Evolutionary conservation across 352 stramenopile species (phyloP).

Genomic region (Pythium vanterpoolii): DNA sequence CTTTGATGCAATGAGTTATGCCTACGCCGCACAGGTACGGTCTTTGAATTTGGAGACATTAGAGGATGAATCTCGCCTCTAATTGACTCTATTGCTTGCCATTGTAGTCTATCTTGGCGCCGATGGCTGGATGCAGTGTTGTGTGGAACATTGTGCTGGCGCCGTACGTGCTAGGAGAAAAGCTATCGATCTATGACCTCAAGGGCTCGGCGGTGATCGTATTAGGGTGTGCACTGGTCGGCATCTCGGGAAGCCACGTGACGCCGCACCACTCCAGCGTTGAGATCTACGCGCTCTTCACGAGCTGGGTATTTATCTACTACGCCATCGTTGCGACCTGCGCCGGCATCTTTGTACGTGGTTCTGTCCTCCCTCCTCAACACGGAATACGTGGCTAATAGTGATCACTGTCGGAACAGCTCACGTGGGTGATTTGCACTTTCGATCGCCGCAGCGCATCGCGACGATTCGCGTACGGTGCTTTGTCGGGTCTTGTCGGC

Average conservation of each 20-base stretch:
- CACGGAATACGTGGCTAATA: neutral
- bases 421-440: constrained; percentile 71
- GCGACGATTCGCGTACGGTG: constrained; percentile 78
- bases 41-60: neutral
- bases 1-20: constrained; percentile 85
- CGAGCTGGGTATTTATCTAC: constrained; percentile 62
- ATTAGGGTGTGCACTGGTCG: constrained; percentile 68
- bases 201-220: constrained; percentile 74
- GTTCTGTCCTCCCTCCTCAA: neutral
- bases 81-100: neutral
- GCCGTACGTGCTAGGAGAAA: constrained; percentile 78
- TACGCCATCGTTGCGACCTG: constrained; percentile 51
- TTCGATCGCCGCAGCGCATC: constrained; percentile 61
- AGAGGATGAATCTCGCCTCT: neutral
- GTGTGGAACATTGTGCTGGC: constrained; percentile 87
- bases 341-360: constrained; percentile 41
- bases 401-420: constrained; percentile 27
- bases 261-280: constrained; percentile 70
- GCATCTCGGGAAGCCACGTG: constrained; percentile 76
- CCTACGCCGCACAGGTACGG: constrained; percentile 75
- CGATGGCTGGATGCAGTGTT: constrained; percentile 85
- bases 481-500: constrained; percentile 74
- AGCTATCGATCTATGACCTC: constrained; percentile 69
- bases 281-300: constrained; percentile 81
- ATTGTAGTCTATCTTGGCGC: constrained; percentile 74